Base-by-base conservation (phyloP, 805 yeast genomes). In the Schizosaccharomyces japonicus region DNA sequence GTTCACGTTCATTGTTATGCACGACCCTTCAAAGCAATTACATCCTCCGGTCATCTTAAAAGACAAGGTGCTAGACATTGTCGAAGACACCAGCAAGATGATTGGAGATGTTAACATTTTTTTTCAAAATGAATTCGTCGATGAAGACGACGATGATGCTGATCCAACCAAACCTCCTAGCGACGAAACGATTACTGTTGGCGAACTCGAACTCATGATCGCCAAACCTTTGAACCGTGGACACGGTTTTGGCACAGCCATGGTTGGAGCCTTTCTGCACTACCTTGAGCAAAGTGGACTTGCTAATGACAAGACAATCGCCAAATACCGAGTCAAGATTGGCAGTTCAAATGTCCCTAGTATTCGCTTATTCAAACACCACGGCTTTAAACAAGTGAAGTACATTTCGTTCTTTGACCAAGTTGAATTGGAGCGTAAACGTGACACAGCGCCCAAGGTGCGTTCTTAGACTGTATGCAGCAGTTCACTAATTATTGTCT, bases 151-250 rank as follows among this genome's bases (percentile, higher is more conserved):
- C 4, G 46, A 42, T 34, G 40, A 34, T 34, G 40, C 17, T 19
- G 10, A 15, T 3, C 15, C 40, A 3, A n/a, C 40, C 17, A 34
- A 34, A n/a, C 21, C 40, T 15, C 17, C 40, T 8, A 34, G n/a
- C 10, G 40, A 34, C 3, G 17, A 11, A n/a, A 11, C 21, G n/a
- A n/a, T n/a, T 19, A n/a, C 21, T 10, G 40, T 34, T 11, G 46
- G 31, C 27, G 46, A 42, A 42, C 19, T 42, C 13, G 46, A 42
- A 26, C 32, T 42, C 21, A 42, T 42, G 46, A 42, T 42, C 26
- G 46, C 46, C 11, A 21, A 42, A 27, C 46, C 46, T 11, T 17
- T 15, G 19, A n/a, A 23, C 15, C 30, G 46, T 8, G n/a, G 31
- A 7, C 23, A 29, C 10, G 46, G 46, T 4, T 42, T 26, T 8